These are phyloP conservation scores for Phyllostachys edulis DNA, from an alignment of 176 grass and related monocot genomes.

Conservation along the genomic window DNA sequence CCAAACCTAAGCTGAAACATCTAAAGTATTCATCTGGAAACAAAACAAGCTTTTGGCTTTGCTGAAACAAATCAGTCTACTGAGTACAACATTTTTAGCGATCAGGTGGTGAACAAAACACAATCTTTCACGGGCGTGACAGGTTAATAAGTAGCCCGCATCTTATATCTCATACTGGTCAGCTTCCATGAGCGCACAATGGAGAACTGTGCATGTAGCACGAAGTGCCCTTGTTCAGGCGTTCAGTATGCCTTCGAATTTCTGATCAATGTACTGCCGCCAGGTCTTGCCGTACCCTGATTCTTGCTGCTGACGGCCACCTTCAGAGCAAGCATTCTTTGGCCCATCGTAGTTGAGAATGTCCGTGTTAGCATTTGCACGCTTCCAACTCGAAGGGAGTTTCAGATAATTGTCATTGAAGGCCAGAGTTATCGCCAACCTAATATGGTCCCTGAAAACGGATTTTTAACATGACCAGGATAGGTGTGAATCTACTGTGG, in stretches of 20 bases:
- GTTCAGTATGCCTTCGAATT: conserved; percentile 46
- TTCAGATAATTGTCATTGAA: conserved; percentile 64
- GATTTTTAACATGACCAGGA: background rate
- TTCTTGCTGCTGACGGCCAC: conserved; percentile 39
- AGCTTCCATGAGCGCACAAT: background rate
- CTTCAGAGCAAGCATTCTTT: conserved; percentile 49
- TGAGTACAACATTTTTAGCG: conserved; percentile 17
- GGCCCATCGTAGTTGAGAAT: conserved; percentile 70
- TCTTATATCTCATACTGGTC: background rate
- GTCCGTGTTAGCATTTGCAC: conserved; percentile 29
- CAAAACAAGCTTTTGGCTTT: background rate
- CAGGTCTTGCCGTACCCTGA: conserved; percentile 41
- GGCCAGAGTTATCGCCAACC: conserved; percentile 49
- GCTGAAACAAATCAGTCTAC: background rate
- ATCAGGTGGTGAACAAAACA: background rate
- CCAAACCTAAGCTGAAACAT: background rate
- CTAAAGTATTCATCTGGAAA: background rate
- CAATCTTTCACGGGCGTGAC: background rate
- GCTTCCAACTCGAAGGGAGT: conserved; percentile 69
- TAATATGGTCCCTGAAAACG: conserved; percentile 53
- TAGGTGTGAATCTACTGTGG: background rate
- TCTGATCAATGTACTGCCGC: conserved; percentile 54
- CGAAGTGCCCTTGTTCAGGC: conserved; percentile 16
- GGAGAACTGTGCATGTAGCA: background rate
- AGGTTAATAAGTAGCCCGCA: background rate